These are phyloP conservation scores for Aegilops speltoides DNA, from an alignment of 176 grass and related monocot genomes.

Conservation along the genomic window DNA sequence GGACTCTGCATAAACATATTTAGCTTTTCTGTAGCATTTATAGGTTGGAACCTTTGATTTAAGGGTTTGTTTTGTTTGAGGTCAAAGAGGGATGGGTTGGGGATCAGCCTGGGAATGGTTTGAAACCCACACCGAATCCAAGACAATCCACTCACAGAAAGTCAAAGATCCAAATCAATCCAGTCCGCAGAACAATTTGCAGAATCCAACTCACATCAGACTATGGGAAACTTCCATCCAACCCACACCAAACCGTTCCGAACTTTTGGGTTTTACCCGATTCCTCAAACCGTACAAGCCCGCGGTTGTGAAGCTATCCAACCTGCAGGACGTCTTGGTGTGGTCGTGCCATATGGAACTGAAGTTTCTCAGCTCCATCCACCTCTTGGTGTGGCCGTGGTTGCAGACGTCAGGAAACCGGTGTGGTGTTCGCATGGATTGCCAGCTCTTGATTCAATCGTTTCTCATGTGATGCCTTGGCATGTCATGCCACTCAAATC, in stretches of 20 bases:
- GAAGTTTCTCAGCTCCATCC: too few species aligned
- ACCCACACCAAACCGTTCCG: neutral
- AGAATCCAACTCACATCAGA: neutral
- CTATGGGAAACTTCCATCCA: neutral
- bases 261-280: neutral
- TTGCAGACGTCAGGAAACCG: too few species aligned
- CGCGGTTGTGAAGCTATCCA: neutral
- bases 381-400: too few species aligned
- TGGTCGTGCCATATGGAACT: too few species aligned
- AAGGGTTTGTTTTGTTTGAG: neutral
- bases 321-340: too few species aligned
- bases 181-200: neutral
- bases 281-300: neutral
- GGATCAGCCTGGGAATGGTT: neutral
- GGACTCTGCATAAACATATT: conserved; percentile 19
- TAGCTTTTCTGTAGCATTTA: neutral
- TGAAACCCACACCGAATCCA: too few species aligned
- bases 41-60: neutral
- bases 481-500: too few species aligned
- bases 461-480: too few species aligned
- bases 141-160: neutral
- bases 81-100: neutral
- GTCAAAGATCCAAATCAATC: neutral
- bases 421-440: too few species aligned
- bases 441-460: too few species aligned